phyloP scores from a whole-genome alignment of 352 stramenopile species.

The Phytophthora ohioensis region DNA sequence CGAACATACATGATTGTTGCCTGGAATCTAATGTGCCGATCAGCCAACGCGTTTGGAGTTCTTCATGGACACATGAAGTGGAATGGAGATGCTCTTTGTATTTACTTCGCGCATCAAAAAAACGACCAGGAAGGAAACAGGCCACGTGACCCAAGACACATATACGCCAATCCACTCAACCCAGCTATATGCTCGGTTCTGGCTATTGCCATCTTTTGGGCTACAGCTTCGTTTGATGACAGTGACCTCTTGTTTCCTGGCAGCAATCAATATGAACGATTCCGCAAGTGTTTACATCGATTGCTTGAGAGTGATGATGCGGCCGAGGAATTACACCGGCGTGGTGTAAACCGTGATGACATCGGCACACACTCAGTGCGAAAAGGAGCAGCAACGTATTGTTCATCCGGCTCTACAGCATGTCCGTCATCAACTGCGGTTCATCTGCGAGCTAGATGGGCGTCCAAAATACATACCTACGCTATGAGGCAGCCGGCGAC shows the following conservation, averaged over 20 bases:
- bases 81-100: slow-evolving; percentile 35
- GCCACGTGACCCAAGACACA: slow-evolving; percentile 16
- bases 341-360: slow-evolving; percentile 24
- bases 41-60: slow-evolving; percentile 27
- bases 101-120: slow-evolving; percentile 53
- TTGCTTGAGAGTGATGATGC: slow-evolving; percentile 1
- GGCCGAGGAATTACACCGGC: slow-evolving; percentile 17
- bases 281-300: slow-evolving; percentile 11
- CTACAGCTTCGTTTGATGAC: slow-evolving; percentile 9
- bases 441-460: slow-evolving; percentile 28
- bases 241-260: slow-evolving; percentile 16
- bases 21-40: slow-evolving; percentile 33
- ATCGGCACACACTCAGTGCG: slow-evolving; percentile 35
- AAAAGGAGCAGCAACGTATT: slow-evolving; percentile 36
- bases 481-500: slow-evolving; percentile 27
- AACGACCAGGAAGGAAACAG: slow-evolving; percentile 38
- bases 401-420: slow-evolving; percentile 27
- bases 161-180: slow-evolving; percentile 20
- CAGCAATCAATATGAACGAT: slow-evolving; percentile 20
- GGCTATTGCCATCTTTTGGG: slow-evolving; percentile 12
- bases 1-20: slow-evolving; percentile 28
- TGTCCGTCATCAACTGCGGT: slow-evolving; percentile 30
- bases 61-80: slow-evolving; percentile 36
- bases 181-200: not conserved
- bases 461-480: slow-evolving; percentile 31